Evolutionary conservation across 2,329 filamentous ascomycete genomes (phyloP), one percentile per base, ranked within the genome.

Genomic region (Teratosphaeriaceae sp.): DNA sequence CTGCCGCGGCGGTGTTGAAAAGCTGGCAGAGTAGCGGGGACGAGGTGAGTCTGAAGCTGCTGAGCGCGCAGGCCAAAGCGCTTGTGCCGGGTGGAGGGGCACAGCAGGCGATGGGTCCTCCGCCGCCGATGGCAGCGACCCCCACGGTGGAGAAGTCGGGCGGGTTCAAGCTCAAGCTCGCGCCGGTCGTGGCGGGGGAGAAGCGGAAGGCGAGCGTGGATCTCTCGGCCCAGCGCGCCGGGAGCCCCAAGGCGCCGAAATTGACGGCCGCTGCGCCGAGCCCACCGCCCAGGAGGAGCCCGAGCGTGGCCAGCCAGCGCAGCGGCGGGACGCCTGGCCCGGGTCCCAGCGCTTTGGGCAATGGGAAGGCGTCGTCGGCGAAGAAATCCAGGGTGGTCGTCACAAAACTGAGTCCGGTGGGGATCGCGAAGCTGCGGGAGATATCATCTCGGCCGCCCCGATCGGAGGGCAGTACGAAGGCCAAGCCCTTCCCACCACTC

Each of bases 191-290:
- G n/a, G n/a, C n/a, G 13, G 36, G 23, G 21, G 16, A 24, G 13
- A 58, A 58, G 37, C 49, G 55, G 6, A 56, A 55, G 34, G 44
- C 46, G 22, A 54, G 49, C 31, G 35, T 46, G 5, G 46, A 51
- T 18, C 19, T 34, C 12, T 31, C 42, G 6, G 30, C 24, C 23
- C 33, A 36, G 38, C 29, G 53, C 30, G 52, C 53, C 26, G 46
- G 40, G 24, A 56, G 53, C 45, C 55, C 55, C n/a, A 58, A 56
- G 36, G 44, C 48, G 27, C 48, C 27, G 34, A 55, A 55, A 40
- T 39, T 50, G 9, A 42, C 50, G 27, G 41, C 34, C 19, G 9
- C 47, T 20, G 43, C 38, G 22, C 29, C 16, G 9, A 42, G 31
- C 21, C n/a, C n/a, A n/a, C 33, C 42, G 30, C 44, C 26, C 12